A percentile compares a stretch with the other conserved stretches of the same genome.
These are phyloP conservation scores for Aspergillus indologenus DNA, from an alignment of 495 filamentous ascomycete species.

Conservation along the genomic window DNA sequence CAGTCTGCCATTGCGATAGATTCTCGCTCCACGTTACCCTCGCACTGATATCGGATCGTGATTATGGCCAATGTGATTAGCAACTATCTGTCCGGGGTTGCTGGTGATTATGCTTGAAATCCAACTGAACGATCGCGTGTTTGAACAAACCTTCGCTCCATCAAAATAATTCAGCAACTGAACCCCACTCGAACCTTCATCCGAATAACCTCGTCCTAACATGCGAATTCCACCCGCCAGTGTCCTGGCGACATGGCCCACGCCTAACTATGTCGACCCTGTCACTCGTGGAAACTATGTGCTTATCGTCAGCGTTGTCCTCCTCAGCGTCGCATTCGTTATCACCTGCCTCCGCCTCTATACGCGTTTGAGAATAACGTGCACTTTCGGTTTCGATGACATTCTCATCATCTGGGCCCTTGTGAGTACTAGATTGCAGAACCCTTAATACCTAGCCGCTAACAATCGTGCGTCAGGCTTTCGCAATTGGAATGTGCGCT, in stretches of 20 bases:
- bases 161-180: not conserved
- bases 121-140: not conserved
- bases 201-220: not conserved
- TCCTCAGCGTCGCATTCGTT: slow-evolving; percentile 36
- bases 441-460: not conserved
- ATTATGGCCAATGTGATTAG: slow-evolving; percentile 11
- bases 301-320: slow-evolving; percentile 41
- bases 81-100: slow-evolving; percentile 7
- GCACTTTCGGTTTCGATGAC: slow-evolving; percentile 49
- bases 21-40: not conserved
- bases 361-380: slow-evolving; percentile 45
- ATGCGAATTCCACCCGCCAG: slow-evolving; percentile 45
- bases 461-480: slow-evolving; percentile 15
- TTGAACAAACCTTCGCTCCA: slow-evolving; percentile 1
- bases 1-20: not conserved
- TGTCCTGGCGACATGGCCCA: slow-evolving; percentile 49
- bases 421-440: slow-evolving; percentile 11
- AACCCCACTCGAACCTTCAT: not conserved
- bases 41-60: not conserved
- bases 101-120: slow-evolving; percentile 9
- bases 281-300: slow-evolving; percentile 46
- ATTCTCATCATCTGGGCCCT: slow-evolving; percentile 41
- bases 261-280: slow-evolving; percentile 54
- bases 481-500: slow-evolving; percentile 41
- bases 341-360: slow-evolving; percentile 47